Evolutionary conservation across 768 basidiomycete genomes (phyloP), one percentile per base, ranked within the genome.

Genomic region (Amanita pallidorosea): DNA sequence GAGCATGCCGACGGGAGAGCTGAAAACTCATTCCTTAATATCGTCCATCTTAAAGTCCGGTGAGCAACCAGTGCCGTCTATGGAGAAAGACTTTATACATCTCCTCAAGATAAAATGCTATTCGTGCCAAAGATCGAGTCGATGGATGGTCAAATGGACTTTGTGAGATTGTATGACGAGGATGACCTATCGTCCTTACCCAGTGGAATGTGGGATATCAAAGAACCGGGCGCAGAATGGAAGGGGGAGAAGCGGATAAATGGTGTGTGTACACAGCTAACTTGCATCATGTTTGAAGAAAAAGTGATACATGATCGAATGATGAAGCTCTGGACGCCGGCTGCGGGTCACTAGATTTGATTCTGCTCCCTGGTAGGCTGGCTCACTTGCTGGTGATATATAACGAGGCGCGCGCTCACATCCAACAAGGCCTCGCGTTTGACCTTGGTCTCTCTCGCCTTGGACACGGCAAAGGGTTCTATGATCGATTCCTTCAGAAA

Each of bases 391-490:
- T 13, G 11, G 7, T 22, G 35, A 25, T 22, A 29, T n/a, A 1
- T 3, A 31, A 48, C 11, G 20, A 25, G 6, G 7, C n/a, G n/a
- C n/a, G 22, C 29, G 18, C 23, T 35, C 22, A 50, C 29, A 7
- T 12, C 8, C 0, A 1, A 48, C 61, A 2, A 84, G 88, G 84
- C 38, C 75, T 90, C 43, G 88, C 83, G 8, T 90, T 89, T 56
- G 87, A 89, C 65, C 70, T 67, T 37, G 74, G 74, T 13, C 61
- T 83, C 49, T 79, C 79, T 44, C 80, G 88, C 27, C 73, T 90
- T 25, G 88, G 88, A 8, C 85, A 88, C 56, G 87, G 88, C 20
- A 90, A 85, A 63, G 88, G 88, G 5, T 88, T 85, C 65, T 90
- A 90, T 57, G 88, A 90, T 65, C 70, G 74, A 12, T 90, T 86